Evolutionary conservation across 805 yeast genomes (phyloP).

Genomic region (Zygoascus flipseniorum): DNA sequence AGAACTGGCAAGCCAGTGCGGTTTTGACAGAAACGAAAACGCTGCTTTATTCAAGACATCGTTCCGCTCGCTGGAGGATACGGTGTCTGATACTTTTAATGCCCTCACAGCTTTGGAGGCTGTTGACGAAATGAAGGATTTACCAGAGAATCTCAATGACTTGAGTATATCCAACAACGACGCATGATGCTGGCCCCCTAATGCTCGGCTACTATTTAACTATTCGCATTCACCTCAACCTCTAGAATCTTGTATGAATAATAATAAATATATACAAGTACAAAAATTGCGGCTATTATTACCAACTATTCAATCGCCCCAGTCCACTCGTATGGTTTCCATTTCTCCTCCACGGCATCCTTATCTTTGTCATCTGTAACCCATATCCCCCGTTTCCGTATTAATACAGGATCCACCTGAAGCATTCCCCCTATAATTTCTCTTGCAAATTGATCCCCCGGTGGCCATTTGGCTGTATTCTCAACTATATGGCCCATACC

Average conservation of each 20-base stretch:
- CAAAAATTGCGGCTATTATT: background rate
- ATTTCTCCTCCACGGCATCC: slow-evolving; percentile 28
- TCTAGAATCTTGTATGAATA: background rate
- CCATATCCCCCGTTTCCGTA: slow-evolving; percentile 30
- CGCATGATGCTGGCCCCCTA: background rate
- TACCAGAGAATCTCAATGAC: background rate
- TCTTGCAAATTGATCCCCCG: slow-evolving; percentile 38
- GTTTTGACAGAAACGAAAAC: slow-evolving; percentile 32
- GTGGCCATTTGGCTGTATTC: slow-evolving; percentile 35
- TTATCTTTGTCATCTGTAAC: slow-evolving; percentile 23
- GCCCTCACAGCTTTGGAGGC: background rate
- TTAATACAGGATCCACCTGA: slow-evolving; percentile 30
- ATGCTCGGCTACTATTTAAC: background rate
- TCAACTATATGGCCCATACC: slow-evolving; percentile 47
- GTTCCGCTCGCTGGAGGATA: slow-evolving; percentile 31
- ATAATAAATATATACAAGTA: background rate
- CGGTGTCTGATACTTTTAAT: slow-evolving; percentile 21
- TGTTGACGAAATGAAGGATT: background rate
- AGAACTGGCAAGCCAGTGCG: slow-evolving; percentile 15
- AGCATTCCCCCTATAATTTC: slow-evolving; percentile 40
- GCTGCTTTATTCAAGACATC: slow-evolving; percentile 32
- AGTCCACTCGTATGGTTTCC: slow-evolving; percentile 32
- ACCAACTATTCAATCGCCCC: background rate
- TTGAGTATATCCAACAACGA: background rate
- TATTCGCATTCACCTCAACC: background rate